Evolutionary conservation across 2,329 filamentous ascomycete genomes (phyloP).

Genomic region (Cylindrodendrum hubeiense): DNA sequence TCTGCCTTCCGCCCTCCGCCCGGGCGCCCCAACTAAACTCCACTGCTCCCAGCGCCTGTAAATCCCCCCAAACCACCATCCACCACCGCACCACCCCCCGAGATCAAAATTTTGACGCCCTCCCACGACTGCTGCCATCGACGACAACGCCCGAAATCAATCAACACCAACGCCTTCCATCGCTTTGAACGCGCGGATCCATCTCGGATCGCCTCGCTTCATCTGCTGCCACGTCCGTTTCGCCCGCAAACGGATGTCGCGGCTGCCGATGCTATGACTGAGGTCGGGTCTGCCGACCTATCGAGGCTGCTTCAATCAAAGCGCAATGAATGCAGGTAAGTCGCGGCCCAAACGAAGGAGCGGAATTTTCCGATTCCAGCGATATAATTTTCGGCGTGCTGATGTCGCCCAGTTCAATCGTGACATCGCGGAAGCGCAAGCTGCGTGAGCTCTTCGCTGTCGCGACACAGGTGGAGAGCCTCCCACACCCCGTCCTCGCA

Average conservation of each 20-base stretch:
- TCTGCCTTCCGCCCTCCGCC: slow-evolving; percentile 25
- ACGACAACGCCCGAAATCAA: slow-evolving; percentile 47
- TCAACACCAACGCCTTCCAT: slow-evolving; percentile 51
- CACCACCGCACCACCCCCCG: slow-evolving; percentile 36
- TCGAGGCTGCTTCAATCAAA: slow-evolving; percentile 75
- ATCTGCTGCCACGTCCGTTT: slow-evolving; percentile 65
- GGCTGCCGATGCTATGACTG: slow-evolving; percentile 77
- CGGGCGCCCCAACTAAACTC: slow-evolving; percentile 35
- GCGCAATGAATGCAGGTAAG: slow-evolving; percentile 72
- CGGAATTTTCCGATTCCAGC: slow-evolving; percentile 62
- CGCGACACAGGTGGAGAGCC: slow-evolving; percentile 76
- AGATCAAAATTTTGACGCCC: slow-evolving; percentile 50
- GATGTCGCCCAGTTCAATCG: slow-evolving; percentile 71
- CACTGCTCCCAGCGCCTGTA: slow-evolving; percentile 40
- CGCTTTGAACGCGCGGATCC: slow-evolving; percentile 42
- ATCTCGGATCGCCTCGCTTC: slow-evolving; percentile 45
- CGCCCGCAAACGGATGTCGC: slow-evolving; percentile 77
- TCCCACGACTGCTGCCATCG: slow-evolving; percentile 44
- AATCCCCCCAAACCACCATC: slow-evolving; percentile 36
- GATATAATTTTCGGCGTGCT: slow-evolving; percentile 60
- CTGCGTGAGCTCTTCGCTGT: slow-evolving; percentile 86
- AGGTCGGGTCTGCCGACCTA: slow-evolving; percentile 75
- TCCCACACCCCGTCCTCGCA: slow-evolving; percentile 69
- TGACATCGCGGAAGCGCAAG: slow-evolving; percentile 90
- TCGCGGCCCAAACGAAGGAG: slow-evolving; percentile 58